A percentile compares a stretch with the other conserved stretches of the same genome.
phyloP scores from a whole-genome alignment of 2,329 filamentous ascomycete genomes.

The Fonsecaea multimorphosa region DNA sequence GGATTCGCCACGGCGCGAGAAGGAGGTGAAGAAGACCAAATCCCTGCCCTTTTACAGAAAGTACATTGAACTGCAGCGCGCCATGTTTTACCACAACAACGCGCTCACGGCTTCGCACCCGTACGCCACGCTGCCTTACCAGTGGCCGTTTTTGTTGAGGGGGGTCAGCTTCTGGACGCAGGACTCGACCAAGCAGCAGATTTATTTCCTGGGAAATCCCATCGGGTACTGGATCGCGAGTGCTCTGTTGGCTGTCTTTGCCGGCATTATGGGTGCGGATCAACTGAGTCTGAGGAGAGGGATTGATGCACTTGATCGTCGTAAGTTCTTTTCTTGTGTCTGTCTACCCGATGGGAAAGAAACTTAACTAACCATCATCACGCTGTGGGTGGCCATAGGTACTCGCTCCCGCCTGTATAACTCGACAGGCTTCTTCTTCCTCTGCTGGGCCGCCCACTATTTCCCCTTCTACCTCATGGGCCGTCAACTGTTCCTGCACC shows the following conservation, averaged over 20 bases:
- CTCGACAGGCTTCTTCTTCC: constrained; percentile 98
- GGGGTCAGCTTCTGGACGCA: constrained; percentile 99
- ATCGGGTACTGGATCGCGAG: constrained; percentile 97
- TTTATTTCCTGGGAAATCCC: constrained; percentile 98
- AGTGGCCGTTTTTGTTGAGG: constrained; percentile 96
- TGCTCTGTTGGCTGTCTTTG: constrained; percentile 89
- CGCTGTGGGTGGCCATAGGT: constrained; percentile 55
- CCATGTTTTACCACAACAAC: constrained; percentile 99
- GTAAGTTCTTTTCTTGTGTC: constrained; percentile 65
- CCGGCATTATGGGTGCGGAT: constrained; percentile 87
- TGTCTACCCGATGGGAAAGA: no score
- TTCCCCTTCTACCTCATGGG: constrained; percentile 98
- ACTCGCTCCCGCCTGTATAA: constrained; percentile 95
- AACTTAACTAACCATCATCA: constrained; percentile 42
- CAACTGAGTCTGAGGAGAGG: constrained; percentile 92
- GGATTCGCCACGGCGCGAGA: constrained; percentile 75
- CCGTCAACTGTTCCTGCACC: constrained; percentile 95
- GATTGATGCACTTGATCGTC: constrained; percentile 88
- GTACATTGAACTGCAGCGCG: constrained; percentile 93
- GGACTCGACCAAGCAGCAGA: constrained; percentile 91
- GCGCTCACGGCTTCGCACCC: constrained; percentile 96
- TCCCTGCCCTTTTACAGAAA: constrained; percentile 86
- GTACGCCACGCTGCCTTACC: constrained; percentile 91
- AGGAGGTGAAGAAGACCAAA: constrained; percentile 80
- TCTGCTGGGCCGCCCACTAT: constrained; percentile 97